Base-by-base conservation (phyloP, 2,329 filamentous ascomycete genomes). In the Talaromyces sp. region DNA sequence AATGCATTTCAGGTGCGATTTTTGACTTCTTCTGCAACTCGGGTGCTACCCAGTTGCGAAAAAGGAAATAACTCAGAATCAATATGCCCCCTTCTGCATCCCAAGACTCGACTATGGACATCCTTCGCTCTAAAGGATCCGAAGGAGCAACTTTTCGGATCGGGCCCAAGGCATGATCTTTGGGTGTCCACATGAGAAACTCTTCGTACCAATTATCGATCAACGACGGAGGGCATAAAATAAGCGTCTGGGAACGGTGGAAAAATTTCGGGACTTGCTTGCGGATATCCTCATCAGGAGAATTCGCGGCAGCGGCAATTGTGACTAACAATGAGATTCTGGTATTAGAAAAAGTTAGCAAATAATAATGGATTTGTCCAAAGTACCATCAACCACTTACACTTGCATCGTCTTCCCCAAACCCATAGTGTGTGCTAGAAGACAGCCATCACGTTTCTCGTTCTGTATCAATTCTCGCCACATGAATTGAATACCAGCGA, bases 371-470 rank as follows among this genome's bases (percentile, higher is more conserved):
- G 39, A 17, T 11, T 56, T 39, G 25, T 13, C 33, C 25, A 25
- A 41, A 10, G 9, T 19, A 10, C 31, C 22, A 37, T 41, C 17
- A 31, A 17, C 39, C 33, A 78, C 81, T 78, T 77, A 84, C 80
- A 92, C 86, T 79, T 97, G 93, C 89, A 96, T 92, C 0, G 93
- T 96, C 79, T 97, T 97, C 17, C 93, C 93, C 2, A 97, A 79
- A 1, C 93, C 93, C 93, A 97, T 97, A 0, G 91, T 92, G 74
- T 97, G 93, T 6, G 93, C 90, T 22, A 97, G 82, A 13, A 96
- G 83, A 73, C 91, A 96, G 2, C 93, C 93, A 75, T 93, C 88
- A 19, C 84, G 83, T 5, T 81, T 79, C 3, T 83, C 79, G 63
- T 88, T 84, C 37, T 84, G 83, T 6, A 94, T 86, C 52, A 97